These are phyloP conservation scores for Filobasidium uniguttulatum DNA, from an alignment of 1,284 basidiomycete genomes.

Conservation along the genomic window DNA sequence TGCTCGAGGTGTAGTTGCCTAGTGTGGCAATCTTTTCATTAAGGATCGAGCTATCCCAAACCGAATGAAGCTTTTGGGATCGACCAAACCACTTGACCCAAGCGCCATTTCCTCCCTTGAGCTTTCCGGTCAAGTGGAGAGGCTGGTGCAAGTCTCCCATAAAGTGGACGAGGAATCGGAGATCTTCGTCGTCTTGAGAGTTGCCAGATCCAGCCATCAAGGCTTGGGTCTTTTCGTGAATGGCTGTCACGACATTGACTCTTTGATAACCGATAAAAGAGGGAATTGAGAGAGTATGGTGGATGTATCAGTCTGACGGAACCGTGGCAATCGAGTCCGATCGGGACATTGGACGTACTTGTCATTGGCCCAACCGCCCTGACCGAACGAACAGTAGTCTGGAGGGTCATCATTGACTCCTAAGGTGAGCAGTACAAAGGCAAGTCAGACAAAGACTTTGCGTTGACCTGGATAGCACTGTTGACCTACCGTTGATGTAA, in stretches of 20 bases:
- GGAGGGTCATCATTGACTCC: conserved; percentile 61
- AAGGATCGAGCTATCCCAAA: conserved; percentile 74
- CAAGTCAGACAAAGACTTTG: neutral
- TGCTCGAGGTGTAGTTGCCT: conserved; percentile 56
- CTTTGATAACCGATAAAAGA: neutral
- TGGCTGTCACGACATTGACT: conserved; percentile 58
- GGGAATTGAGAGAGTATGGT: neutral
- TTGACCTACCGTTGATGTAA: conserved; percentile 34
- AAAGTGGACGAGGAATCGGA: conserved; percentile 83
- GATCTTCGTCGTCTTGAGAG: conserved; percentile 43
- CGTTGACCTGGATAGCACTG: neutral
- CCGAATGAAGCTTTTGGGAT: conserved; percentile 53
- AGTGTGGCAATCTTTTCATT: conserved; percentile 63
- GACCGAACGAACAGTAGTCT: conserved; percentile 59
- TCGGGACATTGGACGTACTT: conserved; percentile 20
- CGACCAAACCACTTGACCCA: neutral
- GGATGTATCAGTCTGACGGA: no score
- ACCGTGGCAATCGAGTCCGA: no score
- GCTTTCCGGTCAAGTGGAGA: conserved; percentile 70
- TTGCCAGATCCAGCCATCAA: conserved; percentile 22
- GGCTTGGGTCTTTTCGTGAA: conserved; percentile 53
- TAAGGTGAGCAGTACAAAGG: conserved; percentile 19
- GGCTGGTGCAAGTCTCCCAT: conserved; percentile 85
- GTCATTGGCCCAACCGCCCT: conserved; percentile 56
- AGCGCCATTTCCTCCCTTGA: conserved; percentile 64